Conservation (phyloP, 352 stramenopile genomes). For the Phytopythium cucurbitacearum region DNA sequence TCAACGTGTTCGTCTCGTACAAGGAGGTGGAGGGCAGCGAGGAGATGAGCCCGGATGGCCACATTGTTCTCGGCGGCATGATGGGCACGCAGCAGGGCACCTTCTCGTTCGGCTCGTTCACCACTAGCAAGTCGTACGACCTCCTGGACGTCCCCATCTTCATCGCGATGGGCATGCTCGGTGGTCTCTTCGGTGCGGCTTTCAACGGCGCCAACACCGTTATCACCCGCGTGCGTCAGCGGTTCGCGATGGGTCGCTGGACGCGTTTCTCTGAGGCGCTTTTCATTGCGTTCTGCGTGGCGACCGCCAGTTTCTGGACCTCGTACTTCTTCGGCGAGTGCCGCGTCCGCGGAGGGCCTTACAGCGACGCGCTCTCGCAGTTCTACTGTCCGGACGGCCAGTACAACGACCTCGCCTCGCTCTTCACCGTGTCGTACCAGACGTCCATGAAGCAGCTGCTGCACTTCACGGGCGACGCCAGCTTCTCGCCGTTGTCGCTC, state of each 20-base stretch:
- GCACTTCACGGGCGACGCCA: slow-evolving; percentile 90
- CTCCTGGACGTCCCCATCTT: slow-evolving; percentile 96
- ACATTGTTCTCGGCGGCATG: slow-evolving; percentile 56
- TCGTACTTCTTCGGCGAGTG: slow-evolving; percentile 77
- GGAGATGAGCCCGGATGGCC: slow-evolving; percentile 21
- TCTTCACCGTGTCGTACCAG: slow-evolving; percentile 95
- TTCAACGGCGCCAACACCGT: slow-evolving; percentile 96
- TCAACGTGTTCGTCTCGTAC: slow-evolving; percentile 86
- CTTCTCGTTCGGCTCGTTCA: slow-evolving; percentile 88
- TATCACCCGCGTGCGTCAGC: slow-evolving; percentile 83
- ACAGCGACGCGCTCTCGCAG: slow-evolving; percentile 81
- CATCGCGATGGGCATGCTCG: slow-evolving; percentile 95
- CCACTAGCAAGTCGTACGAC: slow-evolving; percentile 87
- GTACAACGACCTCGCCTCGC: slow-evolving; percentile 97
- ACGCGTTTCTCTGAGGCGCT: slow-evolving; percentile 63
- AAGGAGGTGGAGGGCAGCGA: slow-evolving; percentile 45
- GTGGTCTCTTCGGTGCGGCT: slow-evolving; percentile 93
- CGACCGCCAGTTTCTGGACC: slow-evolving; percentile 67
- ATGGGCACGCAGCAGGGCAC: slow-evolving; percentile 80
- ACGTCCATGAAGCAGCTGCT: slow-evolving; percentile 96
- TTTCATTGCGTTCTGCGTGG: slow-evolving; percentile 63
- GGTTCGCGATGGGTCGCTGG: slow-evolving; percentile 57
- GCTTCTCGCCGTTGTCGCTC: slow-evolving; percentile 92
- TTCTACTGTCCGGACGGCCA: slow-evolving; percentile 95
- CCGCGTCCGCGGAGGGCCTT: slow-evolving; percentile 40